Percentiles rank a stretch among this genome's conserved stretches.
These are phyloP conservation scores for Leptoxyphium fumago DNA, from an alignment of 2,329 filamentous ascomycete species.

Conservation along the genomic window DNA sequence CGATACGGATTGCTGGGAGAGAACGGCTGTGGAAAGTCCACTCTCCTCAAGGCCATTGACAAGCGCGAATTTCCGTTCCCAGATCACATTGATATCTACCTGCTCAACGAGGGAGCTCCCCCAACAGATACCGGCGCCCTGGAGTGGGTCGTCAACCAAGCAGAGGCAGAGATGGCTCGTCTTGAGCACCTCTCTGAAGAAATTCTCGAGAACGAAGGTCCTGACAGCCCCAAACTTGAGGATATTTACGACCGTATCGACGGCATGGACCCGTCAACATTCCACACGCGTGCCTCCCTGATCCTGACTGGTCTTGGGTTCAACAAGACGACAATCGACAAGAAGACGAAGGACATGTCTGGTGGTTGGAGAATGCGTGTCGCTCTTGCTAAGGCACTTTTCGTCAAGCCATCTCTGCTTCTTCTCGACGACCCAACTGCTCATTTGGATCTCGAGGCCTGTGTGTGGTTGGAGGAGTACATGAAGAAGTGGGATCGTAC, in stretches of 20 bases:
- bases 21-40: conserved; percentile 98
- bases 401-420: conserved; percentile 92
- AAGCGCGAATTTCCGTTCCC: conserved; percentile 91
- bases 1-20: conserved; percentile 92
- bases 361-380: conserved; percentile 99
- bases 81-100: conserved; percentile 93
- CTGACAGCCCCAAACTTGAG: conserved; percentile 77
- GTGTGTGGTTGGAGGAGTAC: conserved; percentile 99
- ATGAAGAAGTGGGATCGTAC: conserved; percentile 99
- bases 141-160: conserved; percentile 94
- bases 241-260: conserved; percentile 99
- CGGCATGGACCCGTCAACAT: conserved; percentile 95
- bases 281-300: conserved; percentile 84
- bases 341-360: conserved; percentile 99
- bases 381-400: conserved; percentile 88
- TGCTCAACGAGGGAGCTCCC: conserved; percentile 92
- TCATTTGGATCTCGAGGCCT: conserved; percentile 97
- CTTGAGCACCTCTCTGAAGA: conserved; percentile 81
- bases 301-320: conserved; percentile 98
- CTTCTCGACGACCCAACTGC: conserved; percentile 96
- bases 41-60: conserved; percentile 87
- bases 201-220: conserved; percentile 80
- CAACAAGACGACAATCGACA: conserved; percentile 95
- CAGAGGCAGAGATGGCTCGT: conserved; percentile 79
- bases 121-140: conserved; percentile 78